Evolutionary conservation across 1,284 basidiomycete species (phyloP).

Genomic region (Ustilago cynodontis): DNA sequence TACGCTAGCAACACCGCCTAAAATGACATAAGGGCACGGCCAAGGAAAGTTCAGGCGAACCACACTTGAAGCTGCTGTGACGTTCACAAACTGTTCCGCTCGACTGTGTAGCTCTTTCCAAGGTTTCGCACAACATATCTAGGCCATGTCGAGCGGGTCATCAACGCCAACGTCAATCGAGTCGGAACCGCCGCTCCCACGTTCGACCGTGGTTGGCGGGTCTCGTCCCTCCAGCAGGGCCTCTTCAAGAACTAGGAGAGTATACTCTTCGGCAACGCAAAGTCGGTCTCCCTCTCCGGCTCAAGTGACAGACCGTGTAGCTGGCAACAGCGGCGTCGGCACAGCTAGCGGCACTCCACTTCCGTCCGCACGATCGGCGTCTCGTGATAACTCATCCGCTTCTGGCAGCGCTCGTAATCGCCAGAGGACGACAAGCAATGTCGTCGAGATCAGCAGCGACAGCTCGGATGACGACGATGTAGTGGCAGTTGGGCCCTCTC

Average conservation of each 20-base stretch:
- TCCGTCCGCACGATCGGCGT: slow-evolving; percentile 1
- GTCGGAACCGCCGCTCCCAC: slow-evolving; percentile 25
- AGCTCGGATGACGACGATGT: slow-evolving; percentile 36
- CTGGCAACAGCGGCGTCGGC: neutral
- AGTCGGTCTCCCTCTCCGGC: slow-evolving; percentile 32
- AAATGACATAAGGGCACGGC: neutral
- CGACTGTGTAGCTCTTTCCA: neutral
- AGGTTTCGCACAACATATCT: neutral
- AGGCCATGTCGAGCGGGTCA: slow-evolving; percentile 9
- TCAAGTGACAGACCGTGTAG: neutral
- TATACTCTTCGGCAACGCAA: slow-evolving; percentile 8
- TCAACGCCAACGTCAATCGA: neutral
- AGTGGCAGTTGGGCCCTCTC: slow-evolving; percentile 9
- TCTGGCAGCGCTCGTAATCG: slow-evolving; percentile 3
- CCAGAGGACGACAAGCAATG: neutral
- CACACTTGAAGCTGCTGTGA: neutral
- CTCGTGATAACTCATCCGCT: slow-evolving; percentile 9
- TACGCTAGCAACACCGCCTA: neutral
- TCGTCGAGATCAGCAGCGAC: slow-evolving; percentile 49
- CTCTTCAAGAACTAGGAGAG: slow-evolving; percentile 23
- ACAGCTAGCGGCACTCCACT: neutral
- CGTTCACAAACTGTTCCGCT: neutral
- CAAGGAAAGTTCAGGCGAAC: neutral
- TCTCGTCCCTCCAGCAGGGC: slow-evolving; percentile 31
- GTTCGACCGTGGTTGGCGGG: slow-evolving; percentile 35